Conservation (phyloP, 164 flowering plant species). For the Vitis vinifera region ASM3070453v1 NC_081813.1:8734501-8735000, state of each 20-base stretch:
- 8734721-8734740: not conserved
- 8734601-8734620: not conserved
- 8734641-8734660: not conserved
- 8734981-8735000: conserved; percentile 95
- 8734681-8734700: not conserved
- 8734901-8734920: not conserved
- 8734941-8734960: conserved; percentile 35
- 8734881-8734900: not conserved
- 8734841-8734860: not conserved
- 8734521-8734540: conserved; percentile 30
- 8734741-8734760: not conserved
- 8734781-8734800: not conserved
- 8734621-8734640: not conserved
- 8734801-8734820: not conserved
- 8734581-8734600: conserved; percentile 2
- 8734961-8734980: conserved; percentile 55
- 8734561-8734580: conserved; percentile 20
- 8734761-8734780: not conserved
- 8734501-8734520: conserved; percentile 14
- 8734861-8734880: conserved; percentile 1
- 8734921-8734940: not conserved
- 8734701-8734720: conserved; percentile 1
- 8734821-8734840: not conserved
- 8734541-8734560: conserved; percentile 66
- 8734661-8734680: not conserved